Percentiles rank a stretch among this genome's conserved stretches.
Conservation (phyloP, 176 grass and related monocot species). For the maize (Zea mays) region Zm-B73-REFERENCE-NAM-5.0 NC_050099.1:83556501-83557000, state of each 20-base stretch:
- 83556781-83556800: conserved; percentile 35
- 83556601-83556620: neutral
- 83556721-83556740: neutral
- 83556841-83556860: conserved; percentile 7
- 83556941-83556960: neutral
- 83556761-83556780: neutral
- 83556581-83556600: neutral
- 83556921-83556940: conserved; percentile 21
- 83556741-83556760: neutral
- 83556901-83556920: neutral
- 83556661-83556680: conserved; percentile 12
- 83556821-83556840: neutral
- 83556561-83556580: neutral
- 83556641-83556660: neutral
- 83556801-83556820: neutral
- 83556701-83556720: neutral
- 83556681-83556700: neutral
- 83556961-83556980: no score
- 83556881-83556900: neutral
- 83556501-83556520: conserved; percentile 5
- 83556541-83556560: neutral
- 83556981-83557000: no score
- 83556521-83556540: neutral
- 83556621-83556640: neutral
- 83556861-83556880: no score